phyloP scores from a whole-genome alignment of 306 rosid species.

The Sechiopsis laciniata region DNA sequence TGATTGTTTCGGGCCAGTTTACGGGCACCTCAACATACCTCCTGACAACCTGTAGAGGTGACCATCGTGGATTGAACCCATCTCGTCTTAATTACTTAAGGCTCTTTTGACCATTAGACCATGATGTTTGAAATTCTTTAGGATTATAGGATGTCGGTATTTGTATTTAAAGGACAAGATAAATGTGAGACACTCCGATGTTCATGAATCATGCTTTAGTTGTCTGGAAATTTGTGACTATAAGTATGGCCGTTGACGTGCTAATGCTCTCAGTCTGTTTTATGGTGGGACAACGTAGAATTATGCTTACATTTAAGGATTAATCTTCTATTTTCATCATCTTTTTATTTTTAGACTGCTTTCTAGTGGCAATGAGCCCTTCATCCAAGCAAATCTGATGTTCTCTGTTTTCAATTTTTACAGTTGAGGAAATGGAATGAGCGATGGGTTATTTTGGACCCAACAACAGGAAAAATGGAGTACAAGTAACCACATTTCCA shows the following conservation, averaged over 20 bases:
- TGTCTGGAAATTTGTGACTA: neutral
- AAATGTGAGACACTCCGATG: neutral
- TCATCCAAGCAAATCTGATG: neutral
- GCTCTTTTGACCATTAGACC: too few relatives aligned
- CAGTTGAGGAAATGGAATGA: conserved; percentile 96
- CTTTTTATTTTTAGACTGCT: neutral
- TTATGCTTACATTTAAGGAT: conserved; percentile 9
- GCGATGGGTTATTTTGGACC: conserved; percentile 91
- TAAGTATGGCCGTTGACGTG: neutral
- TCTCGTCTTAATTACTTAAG: too few relatives aligned
- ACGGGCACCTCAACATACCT: too few relatives aligned
- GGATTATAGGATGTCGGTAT: neutral
- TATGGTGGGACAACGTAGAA: neutral
- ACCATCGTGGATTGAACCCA: too few relatives aligned
- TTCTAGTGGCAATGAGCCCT: neutral
- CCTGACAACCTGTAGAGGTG: too few relatives aligned
- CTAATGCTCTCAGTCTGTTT: conserved; percentile 2
- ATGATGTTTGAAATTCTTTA: neutral
- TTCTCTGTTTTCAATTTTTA: conserved; percentile 17
- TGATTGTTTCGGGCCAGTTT: too few relatives aligned
- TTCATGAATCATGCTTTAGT: neutral
- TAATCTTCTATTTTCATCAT: conserved; percentile 16
- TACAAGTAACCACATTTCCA: conserved; percentile 66
- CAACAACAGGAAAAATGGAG: conserved; percentile 93
- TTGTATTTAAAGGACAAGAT: neutral